phyloP scores from a whole-genome alignment of 805 yeast genomes.

The Metschnikowia orientalis region DNA sequence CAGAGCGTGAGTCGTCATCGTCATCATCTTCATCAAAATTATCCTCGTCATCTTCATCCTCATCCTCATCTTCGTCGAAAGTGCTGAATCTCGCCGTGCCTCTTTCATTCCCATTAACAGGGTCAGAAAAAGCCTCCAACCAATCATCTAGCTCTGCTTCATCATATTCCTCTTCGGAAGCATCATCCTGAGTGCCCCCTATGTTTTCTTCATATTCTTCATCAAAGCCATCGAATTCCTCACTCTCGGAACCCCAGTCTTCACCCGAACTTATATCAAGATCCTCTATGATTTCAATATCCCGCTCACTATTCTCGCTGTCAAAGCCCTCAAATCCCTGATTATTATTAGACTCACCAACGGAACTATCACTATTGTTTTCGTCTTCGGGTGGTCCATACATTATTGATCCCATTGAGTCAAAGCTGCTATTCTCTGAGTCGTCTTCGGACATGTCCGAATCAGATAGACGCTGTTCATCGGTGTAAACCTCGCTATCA shows the following conservation, averaged over 20 bases:
- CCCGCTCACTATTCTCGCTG: conserved; percentile 25
- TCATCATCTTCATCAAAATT: conserved; percentile 16
- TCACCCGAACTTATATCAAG: conserved; percentile 27
- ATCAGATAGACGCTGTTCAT: conserved; percentile 29
- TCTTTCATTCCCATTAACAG: conserved; percentile 12
- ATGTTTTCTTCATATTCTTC: conserved; percentile 17
- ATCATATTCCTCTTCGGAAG: conserved; percentile 28
- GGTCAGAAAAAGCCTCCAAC: conserved; percentile 37
- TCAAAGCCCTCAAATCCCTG: conserved; percentile 20
- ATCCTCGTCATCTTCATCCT: conserved; percentile 16
- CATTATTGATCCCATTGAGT: conserved; percentile 24
- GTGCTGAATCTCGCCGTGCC: conserved; percentile 9
- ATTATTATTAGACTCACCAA: conserved; percentile 16
- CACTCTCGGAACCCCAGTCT: conserved; percentile 31
- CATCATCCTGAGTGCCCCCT: conserved; percentile 26
- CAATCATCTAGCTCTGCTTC: conserved; percentile 39
- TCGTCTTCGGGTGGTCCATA: conserved; percentile 22
- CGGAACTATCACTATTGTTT: conserved; percentile 23
- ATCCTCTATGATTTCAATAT: conserved; percentile 34
- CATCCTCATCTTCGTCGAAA: conserved; percentile 14
- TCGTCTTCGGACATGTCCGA: conserved; percentile 28
- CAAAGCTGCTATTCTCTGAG: conserved; percentile 20
- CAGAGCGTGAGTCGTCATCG: conserved; percentile 15
- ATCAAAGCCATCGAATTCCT: conserved; percentile 21
- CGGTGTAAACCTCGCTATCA: conserved; percentile 56